A percentile compares a stretch with the other conserved stretches of the same genome.
phyloP scores from a whole-genome alignment of 2,329 filamentous ascomycete genomes.

The Magnaporthiopsis rhizophila region DNA sequence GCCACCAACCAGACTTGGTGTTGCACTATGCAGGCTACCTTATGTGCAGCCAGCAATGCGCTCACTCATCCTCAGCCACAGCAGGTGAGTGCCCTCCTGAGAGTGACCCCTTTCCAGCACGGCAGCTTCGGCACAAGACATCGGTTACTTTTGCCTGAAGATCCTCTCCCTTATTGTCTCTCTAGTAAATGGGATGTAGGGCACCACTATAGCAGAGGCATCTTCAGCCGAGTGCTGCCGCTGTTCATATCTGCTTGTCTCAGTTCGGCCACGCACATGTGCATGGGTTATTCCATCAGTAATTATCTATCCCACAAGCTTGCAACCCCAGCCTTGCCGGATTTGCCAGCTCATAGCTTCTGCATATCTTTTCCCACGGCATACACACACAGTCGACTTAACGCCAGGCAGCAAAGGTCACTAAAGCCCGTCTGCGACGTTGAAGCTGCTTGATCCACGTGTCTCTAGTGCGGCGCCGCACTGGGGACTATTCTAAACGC shows the following conservation, averaged over 20 bases:
- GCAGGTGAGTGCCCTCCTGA: too few species aligned
- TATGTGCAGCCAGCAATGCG: background rate
- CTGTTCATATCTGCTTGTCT: background rate
- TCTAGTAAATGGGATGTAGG: too few species aligned
- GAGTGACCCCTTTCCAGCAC: too few species aligned
- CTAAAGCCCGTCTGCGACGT: too few species aligned
- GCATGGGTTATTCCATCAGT: background rate
- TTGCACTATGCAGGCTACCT: background rate
- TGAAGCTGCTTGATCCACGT: too few species aligned
- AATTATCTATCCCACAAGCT: background rate
- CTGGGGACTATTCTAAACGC: too few species aligned
- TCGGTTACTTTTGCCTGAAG: background rate
- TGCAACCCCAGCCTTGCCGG: background rate
- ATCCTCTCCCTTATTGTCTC: too few species aligned
- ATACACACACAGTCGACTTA: background rate
- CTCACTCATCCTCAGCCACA: background rate
- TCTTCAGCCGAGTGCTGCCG: background rate
- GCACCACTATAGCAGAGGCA: background rate
- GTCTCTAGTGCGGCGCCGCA: too few species aligned
- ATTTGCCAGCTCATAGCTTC: background rate
- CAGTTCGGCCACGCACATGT: background rate
- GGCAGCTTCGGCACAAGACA: background rate
- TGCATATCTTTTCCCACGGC: background rate
- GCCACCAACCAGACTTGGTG: background rate
- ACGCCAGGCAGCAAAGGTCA: too few species aligned